Evolutionary conservation across 108 stramenopile genomes (phyloP), one percentile per base, ranked within the genome.

Genomic region (Nannochloropsis salina): DNA sequence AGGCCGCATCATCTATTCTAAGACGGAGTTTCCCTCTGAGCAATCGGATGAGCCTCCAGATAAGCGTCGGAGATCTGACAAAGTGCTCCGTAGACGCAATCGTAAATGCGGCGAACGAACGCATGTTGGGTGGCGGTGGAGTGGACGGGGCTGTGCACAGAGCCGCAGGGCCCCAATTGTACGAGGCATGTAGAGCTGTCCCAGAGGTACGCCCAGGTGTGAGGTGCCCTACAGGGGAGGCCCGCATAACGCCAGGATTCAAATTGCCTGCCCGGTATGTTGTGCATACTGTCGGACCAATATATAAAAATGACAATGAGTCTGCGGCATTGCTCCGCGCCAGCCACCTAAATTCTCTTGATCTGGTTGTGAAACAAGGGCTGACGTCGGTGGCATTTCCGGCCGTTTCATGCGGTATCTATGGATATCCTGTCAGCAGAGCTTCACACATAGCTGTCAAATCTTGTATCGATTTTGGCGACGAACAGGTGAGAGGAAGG

Each of bases 321-420:
- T 87, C 86, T 44, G 86, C 79, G 44, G 83, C 86, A 9, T 81
- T 87, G n/a, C 86, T 87, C 15, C 80, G 86, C 41, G 81, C 40
- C 80, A 8, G 85, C 80, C 22, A 82, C 44, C 86, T 83, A 83
- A 84, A 44, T n/a, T 79, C 86, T 44, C 79, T 87, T 42, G 61
- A 43, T 9, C 74, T 84, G 41, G 80, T 44, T 83, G 61, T 42
- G 80, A 42, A 80, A 80, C 15, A 87, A 20, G 86, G 86, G n/a
- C 43, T 87, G 83, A 80, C 83, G 41, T 83, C 83, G 61, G 80
- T 87, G 9, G 86, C 86, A 22, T 87, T 87, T 74, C 86, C 86
- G n/a, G 86, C 86, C n/a, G 83, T 87, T 82, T 87, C 86, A 42
- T 87, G 86, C 61, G 86, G 86, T 5, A 43, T 87, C 83, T 87